Evolutionary conservation across 1,284 basidiomycete genomes (phyloP), one percentile per base, ranked within the genome.

Genomic region (Fomitopsis palustris): DNA sequence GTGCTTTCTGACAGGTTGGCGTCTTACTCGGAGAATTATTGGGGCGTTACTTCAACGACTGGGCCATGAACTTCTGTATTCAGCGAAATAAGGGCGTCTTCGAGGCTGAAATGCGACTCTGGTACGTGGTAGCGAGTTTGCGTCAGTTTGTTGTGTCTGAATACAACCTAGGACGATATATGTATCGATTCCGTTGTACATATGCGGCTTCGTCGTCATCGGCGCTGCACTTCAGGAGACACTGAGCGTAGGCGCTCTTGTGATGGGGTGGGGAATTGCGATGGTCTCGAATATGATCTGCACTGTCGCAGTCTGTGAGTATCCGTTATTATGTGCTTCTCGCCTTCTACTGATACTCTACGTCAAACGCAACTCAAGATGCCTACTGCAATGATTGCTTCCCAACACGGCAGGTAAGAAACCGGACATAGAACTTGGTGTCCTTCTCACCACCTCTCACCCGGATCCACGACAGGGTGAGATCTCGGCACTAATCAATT

Each of bases 101-200:
- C 70, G 82, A 85, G 65, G 85, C 89, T 8, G 88, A 90, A 68
- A 81, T 72, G 64, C 85, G 88, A 43, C 75, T 89, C 7, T 88
- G 88, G 88, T 85, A 61, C 29, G 78, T 41, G 57, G 8, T n/a
- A 25, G 17, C n/a, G 12, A 16, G 23, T 31, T 45, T n/a, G 27
- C 17, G 14, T 21, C 38, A 14, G 9, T 27, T 21, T 14, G n/a
- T 23, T 12, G 19, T 31, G 12, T n/a, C 35, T 47, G 37, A n/a
- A 17, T 39, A 51, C 39, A 14, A 14, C 21, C 3, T 27, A 87
- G 86, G 86, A 78, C 85, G 2, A 84, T 83, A 61, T 89, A 90
- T 67, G 63, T 86, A 56, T 86, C 83, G 1, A 70, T 87, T 29
- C 81, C 82, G 3, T 67, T 89, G 25, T 89, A 84, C 65, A 74